phyloP scores from a whole-genome alignment of 2,329 filamentous ascomycete species.

The Hypoxylon sp. region DNA sequence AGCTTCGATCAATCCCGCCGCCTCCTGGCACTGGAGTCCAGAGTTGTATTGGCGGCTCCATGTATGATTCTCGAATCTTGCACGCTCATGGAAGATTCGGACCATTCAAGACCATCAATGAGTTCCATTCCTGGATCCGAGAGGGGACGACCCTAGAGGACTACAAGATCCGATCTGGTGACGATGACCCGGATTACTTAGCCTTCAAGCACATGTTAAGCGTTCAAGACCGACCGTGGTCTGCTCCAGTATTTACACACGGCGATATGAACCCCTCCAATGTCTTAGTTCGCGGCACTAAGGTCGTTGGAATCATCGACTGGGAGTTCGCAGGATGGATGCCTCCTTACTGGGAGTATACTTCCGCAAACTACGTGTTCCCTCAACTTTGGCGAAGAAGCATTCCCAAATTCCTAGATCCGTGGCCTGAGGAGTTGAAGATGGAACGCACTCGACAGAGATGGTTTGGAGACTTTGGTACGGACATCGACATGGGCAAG shows the following conservation, averaged over 20 bases:
- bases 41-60: constrained; percentile 42
- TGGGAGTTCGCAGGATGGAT: constrained; percentile 49
- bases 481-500: too few relatives aligned
- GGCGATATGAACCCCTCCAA: constrained; percentile 55
- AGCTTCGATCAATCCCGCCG: constrained; percentile 39
- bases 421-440: constrained; percentile 48
- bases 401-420: constrained; percentile 50
- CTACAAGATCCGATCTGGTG: neutral
- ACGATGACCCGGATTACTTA: neutral
- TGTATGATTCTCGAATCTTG: constrained; percentile 44
- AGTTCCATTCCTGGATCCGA: constrained; percentile 49
- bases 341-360: constrained; percentile 49
- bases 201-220: constrained; percentile 47
- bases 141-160: constrained; percentile 19
- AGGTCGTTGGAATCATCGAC: constrained; percentile 55
- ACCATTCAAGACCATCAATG: constrained; percentile 45
- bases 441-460: constrained; percentile 53
- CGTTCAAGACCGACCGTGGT: constrained; percentile 47
- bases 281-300: constrained; percentile 52
- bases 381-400: constrained; percentile 49
- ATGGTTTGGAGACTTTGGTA: too few relatives aligned
- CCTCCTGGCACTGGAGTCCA: constrained; percentile 27
- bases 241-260: constrained; percentile 51
- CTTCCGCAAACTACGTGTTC: constrained; percentile 22
- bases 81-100: constrained; percentile 38